These are phyloP conservation scores for Boletellus emodensis DNA, from an alignment of 768 basidiomycete genomes.

Conservation along the genomic window DNA sequence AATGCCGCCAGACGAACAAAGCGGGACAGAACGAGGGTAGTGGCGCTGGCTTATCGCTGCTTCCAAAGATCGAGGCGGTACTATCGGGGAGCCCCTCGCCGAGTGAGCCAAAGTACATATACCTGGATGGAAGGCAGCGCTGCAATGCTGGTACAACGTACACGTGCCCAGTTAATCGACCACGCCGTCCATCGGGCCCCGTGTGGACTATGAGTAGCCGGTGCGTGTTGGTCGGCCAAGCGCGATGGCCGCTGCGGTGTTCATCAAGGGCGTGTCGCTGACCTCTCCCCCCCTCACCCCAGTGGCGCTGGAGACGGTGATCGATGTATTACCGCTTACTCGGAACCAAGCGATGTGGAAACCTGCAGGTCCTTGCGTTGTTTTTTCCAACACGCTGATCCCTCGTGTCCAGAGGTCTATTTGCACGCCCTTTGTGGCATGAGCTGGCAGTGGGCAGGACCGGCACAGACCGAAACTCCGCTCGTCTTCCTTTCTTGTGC, in stretches of 20 bases:
- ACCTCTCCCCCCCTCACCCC: too few species aligned
- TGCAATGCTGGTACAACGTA: background rate
- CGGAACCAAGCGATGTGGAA: too few species aligned
- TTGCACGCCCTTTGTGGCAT: too few species aligned
- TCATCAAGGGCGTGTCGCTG: background rate
- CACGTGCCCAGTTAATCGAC: background rate
- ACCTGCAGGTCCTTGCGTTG: too few species aligned
- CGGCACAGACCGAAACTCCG: conserved; percentile 38
- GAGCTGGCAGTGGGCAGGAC: background rate
- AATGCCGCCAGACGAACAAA: background rate
- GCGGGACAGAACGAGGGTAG: background rate
- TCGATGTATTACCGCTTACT: too few species aligned
- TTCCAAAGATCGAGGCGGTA: background rate
- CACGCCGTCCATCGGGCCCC: background rate
- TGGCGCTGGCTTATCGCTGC: background rate
- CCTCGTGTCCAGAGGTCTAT: background rate
- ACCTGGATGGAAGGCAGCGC: background rate
- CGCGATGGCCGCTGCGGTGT: background rate
- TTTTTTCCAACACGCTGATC: background rate
- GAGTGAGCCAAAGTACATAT: background rate
- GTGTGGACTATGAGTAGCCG: background rate
- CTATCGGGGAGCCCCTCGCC: too few species aligned
- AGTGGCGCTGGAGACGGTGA: too few species aligned
- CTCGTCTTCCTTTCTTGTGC: conserved; percentile 23
- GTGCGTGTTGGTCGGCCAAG: background rate